Percentiles rank a stretch among this genome's conserved stretches.
Evolutionary conservation across 305 asterid genomes (phyloP).

Genomic region (Petunia hybrid): DNA sequence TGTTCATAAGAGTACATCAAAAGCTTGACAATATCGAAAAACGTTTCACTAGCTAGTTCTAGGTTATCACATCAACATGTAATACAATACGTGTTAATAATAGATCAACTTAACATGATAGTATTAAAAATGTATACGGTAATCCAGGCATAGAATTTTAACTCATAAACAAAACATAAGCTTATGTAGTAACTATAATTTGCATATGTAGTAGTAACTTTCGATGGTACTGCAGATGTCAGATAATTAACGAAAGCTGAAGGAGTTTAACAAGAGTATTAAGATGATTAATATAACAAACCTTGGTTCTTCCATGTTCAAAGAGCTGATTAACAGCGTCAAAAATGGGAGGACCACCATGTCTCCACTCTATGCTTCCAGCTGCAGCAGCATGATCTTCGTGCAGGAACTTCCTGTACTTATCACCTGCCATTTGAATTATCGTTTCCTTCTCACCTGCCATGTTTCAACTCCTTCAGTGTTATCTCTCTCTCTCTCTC

Average conservation of each 20-base stretch:
- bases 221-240: no score
- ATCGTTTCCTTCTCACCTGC: neutral
- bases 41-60: neutral
- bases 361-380: constrained; percentile 70
- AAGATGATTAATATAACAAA: neutral
- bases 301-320: constrained; percentile 78
- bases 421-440: constrained; percentile 41
- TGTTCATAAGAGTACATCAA: neutral
- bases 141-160: no score
- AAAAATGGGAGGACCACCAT: constrained; percentile 81
- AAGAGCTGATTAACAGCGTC: constrained; percentile 66
- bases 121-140: no score
- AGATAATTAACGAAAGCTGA: neutral
- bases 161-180: no score
- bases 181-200: no score
- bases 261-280: neutral
- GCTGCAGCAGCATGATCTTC: constrained; percentile 49
- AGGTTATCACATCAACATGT: no score
- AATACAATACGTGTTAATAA: no score
- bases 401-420: constrained; percentile 71
- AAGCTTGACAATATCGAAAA: neutral
- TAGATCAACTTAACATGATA: no score
- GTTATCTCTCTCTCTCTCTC: neutral
- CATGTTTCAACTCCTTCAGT: neutral
- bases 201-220: no score